These are phyloP conservation scores for Sugiyamaella pinicola DNA, from an alignment of 1,139 yeast genomes.

Conservation along the genomic window DNA sequence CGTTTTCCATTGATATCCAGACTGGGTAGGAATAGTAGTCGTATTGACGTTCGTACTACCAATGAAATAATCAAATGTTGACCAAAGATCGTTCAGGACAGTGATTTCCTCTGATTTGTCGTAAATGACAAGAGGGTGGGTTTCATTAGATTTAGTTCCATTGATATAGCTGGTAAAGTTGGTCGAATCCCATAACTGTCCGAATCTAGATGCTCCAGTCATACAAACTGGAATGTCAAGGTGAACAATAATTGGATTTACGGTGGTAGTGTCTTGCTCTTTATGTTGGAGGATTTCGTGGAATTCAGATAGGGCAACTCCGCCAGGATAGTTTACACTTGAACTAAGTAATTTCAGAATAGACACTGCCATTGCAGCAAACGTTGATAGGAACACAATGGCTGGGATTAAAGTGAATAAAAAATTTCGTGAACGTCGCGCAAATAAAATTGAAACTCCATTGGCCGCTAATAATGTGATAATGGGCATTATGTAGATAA, in stretches of 20 bases:
- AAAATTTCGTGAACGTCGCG: slow-evolving; percentile 6
- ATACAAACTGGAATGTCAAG: slow-evolving; percentile 81
- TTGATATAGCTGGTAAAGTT: slow-evolving; percentile 12
- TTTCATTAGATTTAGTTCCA: background rate
- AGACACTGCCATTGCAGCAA: slow-evolving; percentile 50
- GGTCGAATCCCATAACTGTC: slow-evolving; percentile 50
- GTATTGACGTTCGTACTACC: slow-evolving; percentile 46
- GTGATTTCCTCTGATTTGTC: slow-evolving; percentile 69
- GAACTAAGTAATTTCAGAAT: slow-evolving; percentile 62
- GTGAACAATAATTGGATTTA: slow-evolving; percentile 51
- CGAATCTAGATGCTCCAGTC: slow-evolving; percentile 83
- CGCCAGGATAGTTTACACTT: slow-evolving; percentile 86
- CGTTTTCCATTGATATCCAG: slow-evolving; percentile 45
- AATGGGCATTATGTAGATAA: slow-evolving; percentile 73
- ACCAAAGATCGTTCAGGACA: slow-evolving; percentile 51
- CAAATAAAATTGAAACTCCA: slow-evolving; percentile 50
- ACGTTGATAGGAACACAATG: slow-evolving; percentile 36
- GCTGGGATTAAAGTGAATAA: slow-evolving; percentile 24
- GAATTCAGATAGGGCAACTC: slow-evolving; percentile 61
- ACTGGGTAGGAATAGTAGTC: slow-evolving; percentile 28
- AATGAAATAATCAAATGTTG: slow-evolving; percentile 60
- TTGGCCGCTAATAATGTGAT: slow-evolving; percentile 66
- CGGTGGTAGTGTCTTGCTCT: slow-evolving; percentile 3
- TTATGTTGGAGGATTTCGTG: slow-evolving; percentile 45
- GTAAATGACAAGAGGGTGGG: slow-evolving; percentile 50